Evolutionary conservation across 1,284 basidiomycete species (phyloP).

Genomic region (Papiliotrema fonsecae): DNA sequence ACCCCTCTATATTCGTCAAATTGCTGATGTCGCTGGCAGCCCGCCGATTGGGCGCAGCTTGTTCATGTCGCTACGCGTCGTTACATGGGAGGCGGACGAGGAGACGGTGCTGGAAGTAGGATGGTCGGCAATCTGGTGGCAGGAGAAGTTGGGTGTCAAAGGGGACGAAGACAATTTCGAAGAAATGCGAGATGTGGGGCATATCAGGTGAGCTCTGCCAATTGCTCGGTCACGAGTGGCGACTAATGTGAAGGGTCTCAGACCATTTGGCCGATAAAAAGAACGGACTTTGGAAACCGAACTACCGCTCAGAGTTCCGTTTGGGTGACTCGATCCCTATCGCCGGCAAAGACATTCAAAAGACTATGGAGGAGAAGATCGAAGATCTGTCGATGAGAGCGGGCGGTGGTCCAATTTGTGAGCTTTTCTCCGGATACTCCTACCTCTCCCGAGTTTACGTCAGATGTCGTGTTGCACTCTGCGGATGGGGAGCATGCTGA

Average conservation of each 20-base stretch:
- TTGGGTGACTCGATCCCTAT: slow-evolving; percentile 30
- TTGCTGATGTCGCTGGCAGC: background rate
- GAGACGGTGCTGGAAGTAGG: slow-evolving; percentile 32
- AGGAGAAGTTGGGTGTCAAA: slow-evolving; percentile 10
- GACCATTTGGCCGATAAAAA: slow-evolving; percentile 27
- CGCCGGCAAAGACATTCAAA: slow-evolving; percentile 11
- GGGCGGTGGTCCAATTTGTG: slow-evolving; percentile 35
- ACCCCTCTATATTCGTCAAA: background rate
- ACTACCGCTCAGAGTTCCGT: slow-evolving; percentile 20
- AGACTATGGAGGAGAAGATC: slow-evolving; percentile 21
- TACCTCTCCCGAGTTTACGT: background rate
- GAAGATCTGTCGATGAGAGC: slow-evolving; percentile 23
- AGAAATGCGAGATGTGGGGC: slow-evolving; percentile 28
- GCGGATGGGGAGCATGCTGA: slow-evolving; percentile 15
- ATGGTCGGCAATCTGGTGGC: slow-evolving; percentile 35
- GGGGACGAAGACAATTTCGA: slow-evolving; percentile 18
- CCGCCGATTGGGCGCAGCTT: slow-evolving; percentile 28
- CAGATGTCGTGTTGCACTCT: slow-evolving; percentile 34
- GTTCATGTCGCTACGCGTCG: slow-evolving; percentile 35
- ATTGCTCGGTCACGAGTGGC: background rate
- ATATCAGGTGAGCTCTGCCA: slow-evolving; percentile 35
- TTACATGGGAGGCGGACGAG: slow-evolving; percentile 33
- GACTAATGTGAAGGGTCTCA: slow-evolving; percentile 24
- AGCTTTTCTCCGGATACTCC: slow-evolving; percentile 4
- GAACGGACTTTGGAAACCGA: slow-evolving; percentile 20